Evolutionary conservation across 208 protist genomes (phyloP), one percentile per base, ranked within the genome.

Genomic region (Leptomonas seymouri): DNA sequence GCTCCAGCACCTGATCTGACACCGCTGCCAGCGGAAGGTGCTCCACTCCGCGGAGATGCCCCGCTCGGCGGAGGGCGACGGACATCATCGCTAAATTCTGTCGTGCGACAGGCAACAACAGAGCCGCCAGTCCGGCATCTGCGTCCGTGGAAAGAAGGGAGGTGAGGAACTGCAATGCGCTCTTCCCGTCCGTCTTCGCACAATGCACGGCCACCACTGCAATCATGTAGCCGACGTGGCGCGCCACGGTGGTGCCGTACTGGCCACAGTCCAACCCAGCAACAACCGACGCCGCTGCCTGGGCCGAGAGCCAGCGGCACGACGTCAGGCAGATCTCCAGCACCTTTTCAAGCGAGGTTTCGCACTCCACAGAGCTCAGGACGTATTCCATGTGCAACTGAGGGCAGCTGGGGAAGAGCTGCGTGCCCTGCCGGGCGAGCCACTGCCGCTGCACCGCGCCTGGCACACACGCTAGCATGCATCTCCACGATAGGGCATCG

Each of bases 41-140:
- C 42, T 76, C 60, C 12, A 58, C 61, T 36, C 72, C 75, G 4
- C 67, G 63, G 28, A 91, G 45, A 39, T 60, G 42, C 5, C 76
- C 70, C 15, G 45, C 71, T 70, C 87, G 74, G 15, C 68, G 74
- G 25, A 90, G 63, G 0, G 72, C 82, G 36, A 90, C 67, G 18
- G 82, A 71, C 66, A 95, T 61, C 45, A 93, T 51, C 11, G 78
- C 79, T 16, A 95, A 64, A 57, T 95, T 95, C 46, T 88, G 78
- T 14, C 79, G 69, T 4, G 90, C 90, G 25, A 87, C 53, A 8
- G 90, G 87, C 12, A 92, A 69, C 12, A 95, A 84, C 46, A 76
- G 63, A n/a, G 39, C 50, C 28, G 65, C 78, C 50, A 84, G 63
- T 2, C 63, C 81, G 5, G 77, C 71, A 7, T 78, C 73, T 2